phyloP scores from a whole-genome alignment of 2,329 filamentous ascomycete species.

The Epichloe sp. region DNA sequence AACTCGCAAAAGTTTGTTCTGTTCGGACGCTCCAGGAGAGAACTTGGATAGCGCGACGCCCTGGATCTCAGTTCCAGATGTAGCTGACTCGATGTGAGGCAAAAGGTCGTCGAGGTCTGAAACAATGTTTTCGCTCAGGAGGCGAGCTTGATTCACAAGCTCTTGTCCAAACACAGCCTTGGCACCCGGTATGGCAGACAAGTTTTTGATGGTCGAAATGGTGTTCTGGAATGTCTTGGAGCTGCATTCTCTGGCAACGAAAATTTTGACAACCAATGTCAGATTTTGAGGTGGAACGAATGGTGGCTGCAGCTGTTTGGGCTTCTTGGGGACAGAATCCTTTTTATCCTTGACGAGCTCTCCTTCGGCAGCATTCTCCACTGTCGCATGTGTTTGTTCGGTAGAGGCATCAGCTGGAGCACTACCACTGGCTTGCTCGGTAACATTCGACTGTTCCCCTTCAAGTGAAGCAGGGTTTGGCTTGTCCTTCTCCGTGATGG shows the following conservation, averaged over 20 bases:
- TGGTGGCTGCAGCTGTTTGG: constrained; percentile 59
- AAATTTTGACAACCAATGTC: constrained; percentile 87
- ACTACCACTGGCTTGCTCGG: constrained; percentile 7
- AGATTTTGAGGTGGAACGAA: constrained; percentile 81
- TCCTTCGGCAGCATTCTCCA: constrained; percentile 14
- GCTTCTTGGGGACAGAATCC: constrained; percentile 31
- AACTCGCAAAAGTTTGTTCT: constrained; percentile 87
- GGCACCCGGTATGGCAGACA: constrained; percentile 82
- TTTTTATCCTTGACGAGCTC: constrained; percentile 26
- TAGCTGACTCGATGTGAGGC: constrained; percentile 73
- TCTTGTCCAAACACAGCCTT: constrained; percentile 89
- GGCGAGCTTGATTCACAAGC: constrained; percentile 74
- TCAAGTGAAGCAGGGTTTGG: constrained; percentile 12
- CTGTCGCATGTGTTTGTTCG: constrained; percentile 13
- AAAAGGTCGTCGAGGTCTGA: constrained; percentile 73
- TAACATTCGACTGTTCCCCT: constrained; percentile 18
- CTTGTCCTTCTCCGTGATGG: constrained; percentile 19
- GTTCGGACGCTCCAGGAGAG: constrained; percentile 88
- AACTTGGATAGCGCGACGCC: constrained; percentile 90
- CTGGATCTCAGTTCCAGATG: constrained; percentile 87
- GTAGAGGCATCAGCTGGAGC: constrained; percentile 11
- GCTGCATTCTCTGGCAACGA: constrained; percentile 90
- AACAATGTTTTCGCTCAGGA: constrained; percentile 73
- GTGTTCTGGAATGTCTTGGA: constrained; percentile 98
- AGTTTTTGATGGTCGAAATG: constrained; percentile 94